Conservation (phyloP, 352 stramenopile genomes). For the Phytopythium ostracodes region DNA sequence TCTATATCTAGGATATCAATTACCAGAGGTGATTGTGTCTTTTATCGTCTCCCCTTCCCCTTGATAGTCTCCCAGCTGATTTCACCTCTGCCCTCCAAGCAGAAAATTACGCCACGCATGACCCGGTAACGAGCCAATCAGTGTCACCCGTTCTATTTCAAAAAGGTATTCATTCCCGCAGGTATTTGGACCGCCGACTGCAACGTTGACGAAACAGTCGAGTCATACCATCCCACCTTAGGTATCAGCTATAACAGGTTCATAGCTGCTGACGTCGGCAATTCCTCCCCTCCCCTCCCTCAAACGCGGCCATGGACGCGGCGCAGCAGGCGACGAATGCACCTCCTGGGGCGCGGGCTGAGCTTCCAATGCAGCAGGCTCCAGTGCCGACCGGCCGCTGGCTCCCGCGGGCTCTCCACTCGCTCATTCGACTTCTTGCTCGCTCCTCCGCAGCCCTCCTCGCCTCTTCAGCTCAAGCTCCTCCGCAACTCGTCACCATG, state of each 20-base stretch:
- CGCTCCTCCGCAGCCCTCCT: conserved; percentile 7
- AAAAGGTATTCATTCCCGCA: background rate
- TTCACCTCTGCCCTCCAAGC: conserved; percentile 1
- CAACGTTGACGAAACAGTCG: conserved; percentile 11
- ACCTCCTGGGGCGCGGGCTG: background rate
- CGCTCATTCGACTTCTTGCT: conserved; percentile 15
- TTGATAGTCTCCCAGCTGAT: background rate
- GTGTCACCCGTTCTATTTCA: background rate
- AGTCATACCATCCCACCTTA: conserved; percentile 1
- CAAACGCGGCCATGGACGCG: background rate
- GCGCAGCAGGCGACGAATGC: background rate
- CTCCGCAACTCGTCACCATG: conserved; percentile 15
- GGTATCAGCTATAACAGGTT: conserved; percentile 3
- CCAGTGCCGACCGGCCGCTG: background rate
- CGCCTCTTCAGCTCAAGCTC: background rate
- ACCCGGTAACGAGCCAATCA: background rate
- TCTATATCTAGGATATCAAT: background rate
- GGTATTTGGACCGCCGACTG: background rate
- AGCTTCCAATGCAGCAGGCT: background rate
- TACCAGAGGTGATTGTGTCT: background rate
- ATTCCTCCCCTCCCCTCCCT: background rate
- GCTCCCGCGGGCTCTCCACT: background rate
- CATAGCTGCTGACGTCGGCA: background rate
- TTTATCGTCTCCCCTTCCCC: background rate
- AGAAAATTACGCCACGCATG: conserved; percentile 4